Evolutionary conservation across 2,329 filamentous ascomycete species (phyloP), one percentile per base, ranked within the genome.

Genomic region (Colletotrichum chlorophyti): DNA sequence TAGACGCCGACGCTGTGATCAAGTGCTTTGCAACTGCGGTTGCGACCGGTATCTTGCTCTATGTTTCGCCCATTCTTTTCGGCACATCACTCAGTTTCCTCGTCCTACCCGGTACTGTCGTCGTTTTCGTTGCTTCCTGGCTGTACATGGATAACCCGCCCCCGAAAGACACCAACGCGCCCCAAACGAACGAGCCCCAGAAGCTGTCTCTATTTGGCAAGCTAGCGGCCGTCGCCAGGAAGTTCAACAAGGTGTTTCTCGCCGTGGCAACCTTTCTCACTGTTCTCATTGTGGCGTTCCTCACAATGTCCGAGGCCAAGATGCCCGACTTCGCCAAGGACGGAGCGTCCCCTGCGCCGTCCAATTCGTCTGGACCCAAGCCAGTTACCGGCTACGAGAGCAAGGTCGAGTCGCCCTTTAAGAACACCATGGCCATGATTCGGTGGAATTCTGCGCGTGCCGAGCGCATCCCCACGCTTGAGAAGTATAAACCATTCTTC

Each of bases 1-100:
- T 29, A 72, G 69, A 72, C 53, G 70, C 70, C 54, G 67, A 72
- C 53, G 70, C 70, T 17, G 64, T 72, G 37, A 66, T 72, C 61
- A 71, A 72, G 49, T 72, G 70, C 57, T 66, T 72, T 42, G 70
- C 70, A 6, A 70, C 69, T 5, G 69, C 69, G 14, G 55, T 71
- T 7, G 68, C 69, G 2, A 71, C 70, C 8, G 68, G 64, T 11
- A 68, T 72, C 8, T 63, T 72, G 6, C 62, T 72, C 19, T 71
- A 70, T 46, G 46, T 71, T 14, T 70, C 69, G 11, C 66, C 69
- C 3, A 60, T 71, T 15, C 55, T 71, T 1, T 70, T 72, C 53
- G 65, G 65, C n/a, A 68, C 67, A n/a, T 57, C 57, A 6, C 52
- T 71, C 29, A 63, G 66, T 37, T 64, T 66, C 19, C 53, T 72